Conservation (phyloP, 164 flowering plant species). For the Vitis vinifera region ASM3070453v1 NC_081810.1:7326501-7327000, state of each 20-base stretch:
- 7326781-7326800: neutral
- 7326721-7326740: neutral
- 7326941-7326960: conserved; percentile 33
- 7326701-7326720: neutral
- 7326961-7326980: neutral
- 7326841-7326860: neutral
- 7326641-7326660: no score
- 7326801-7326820: conserved; percentile 1
- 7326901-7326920: conserved; percentile 47
- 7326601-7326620: no score
- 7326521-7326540: no score
- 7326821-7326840: neutral
- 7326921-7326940: conserved; percentile 47
- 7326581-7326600: no score
- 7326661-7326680: no score
- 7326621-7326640: no score
- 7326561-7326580: no score
- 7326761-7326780: conserved; percentile 44
- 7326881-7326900: conserved; percentile 55
- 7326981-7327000: neutral
- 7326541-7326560: no score
- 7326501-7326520: no score
- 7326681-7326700: no score
- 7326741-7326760: conserved; percentile 47
- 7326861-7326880: conserved; percentile 13